Percentiles rank a stretch among this genome's conserved stretches.
Conservation (phyloP, 257 asterid species). For the Cruciata laevipes region DNA sequence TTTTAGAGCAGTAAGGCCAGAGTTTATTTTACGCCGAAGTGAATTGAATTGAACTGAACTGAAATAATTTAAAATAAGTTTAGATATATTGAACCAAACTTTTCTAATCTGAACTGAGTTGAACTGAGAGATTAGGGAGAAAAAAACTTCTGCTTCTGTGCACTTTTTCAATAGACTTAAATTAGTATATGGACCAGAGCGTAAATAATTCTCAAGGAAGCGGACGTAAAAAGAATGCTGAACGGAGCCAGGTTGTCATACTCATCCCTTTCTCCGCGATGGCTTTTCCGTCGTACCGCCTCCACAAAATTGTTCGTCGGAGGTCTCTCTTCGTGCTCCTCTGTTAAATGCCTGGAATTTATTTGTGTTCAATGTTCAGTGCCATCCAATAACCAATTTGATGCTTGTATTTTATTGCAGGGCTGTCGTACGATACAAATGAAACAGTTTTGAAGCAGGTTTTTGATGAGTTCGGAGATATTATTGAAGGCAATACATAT, state of each 20-base stretch:
- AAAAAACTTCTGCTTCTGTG: no score
- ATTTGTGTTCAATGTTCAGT: not conserved
- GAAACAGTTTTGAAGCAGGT: conserved; percentile 58
- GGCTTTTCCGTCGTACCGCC: conserved; percentile 11
- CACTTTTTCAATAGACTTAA: no score
- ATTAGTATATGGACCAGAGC: no score
- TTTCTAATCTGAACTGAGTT: no score
- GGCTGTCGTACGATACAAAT: conserved; percentile 75
- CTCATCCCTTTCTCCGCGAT: conserved; percentile 9
- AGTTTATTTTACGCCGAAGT: no score
- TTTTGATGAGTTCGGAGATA: conserved; percentile 52
- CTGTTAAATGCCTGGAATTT: not conserved
- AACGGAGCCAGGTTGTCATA: not conserved
- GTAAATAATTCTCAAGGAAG: no score
- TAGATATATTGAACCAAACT: no score
- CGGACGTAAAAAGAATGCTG: conserved; percentile 1
- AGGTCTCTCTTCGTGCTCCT: conserved; percentile 10
- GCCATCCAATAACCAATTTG: not conserved
- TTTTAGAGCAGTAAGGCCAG: no score
- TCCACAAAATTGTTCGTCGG: conserved; percentile 24
- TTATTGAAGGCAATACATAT: conserved; percentile 47
- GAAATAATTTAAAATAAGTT: no score
- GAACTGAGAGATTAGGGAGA: no score
- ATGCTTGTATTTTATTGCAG: conserved; percentile 24
- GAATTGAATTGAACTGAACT: no score